These are phyloP conservation scores for Ceratocystis diversiconidia DNA, from an alignment of 2,329 filamentous ascomycete genomes.

Conservation along the genomic window DNA sequence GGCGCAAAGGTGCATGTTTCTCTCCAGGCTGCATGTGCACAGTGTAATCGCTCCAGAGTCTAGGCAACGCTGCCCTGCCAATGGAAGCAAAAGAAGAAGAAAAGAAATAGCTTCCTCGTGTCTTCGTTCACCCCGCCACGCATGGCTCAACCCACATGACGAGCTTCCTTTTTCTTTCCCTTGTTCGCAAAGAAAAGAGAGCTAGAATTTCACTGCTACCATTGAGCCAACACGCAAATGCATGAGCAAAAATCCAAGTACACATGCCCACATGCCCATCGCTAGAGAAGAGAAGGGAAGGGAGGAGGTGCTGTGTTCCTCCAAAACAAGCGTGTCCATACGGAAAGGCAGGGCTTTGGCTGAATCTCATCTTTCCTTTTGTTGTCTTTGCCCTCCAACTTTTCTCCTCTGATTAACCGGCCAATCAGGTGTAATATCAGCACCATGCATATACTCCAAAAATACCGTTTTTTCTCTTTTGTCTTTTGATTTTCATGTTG, in stretches of 20 bases:
- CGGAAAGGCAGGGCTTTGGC: not conserved
- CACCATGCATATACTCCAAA: not conserved
- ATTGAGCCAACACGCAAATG: too few species aligned
- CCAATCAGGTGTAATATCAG: not conserved
- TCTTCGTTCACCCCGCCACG: not conserved
- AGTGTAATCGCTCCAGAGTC: not conserved
- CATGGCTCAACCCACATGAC: not conserved
- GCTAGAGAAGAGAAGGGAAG: too few species aligned
- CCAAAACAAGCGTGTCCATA: too few species aligned
- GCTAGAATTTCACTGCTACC: too few species aligned
- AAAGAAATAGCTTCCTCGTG: too few species aligned
- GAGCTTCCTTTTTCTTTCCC: not conserved
- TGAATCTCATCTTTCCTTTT: not conserved
- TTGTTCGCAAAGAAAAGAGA: too few species aligned
- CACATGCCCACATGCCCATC: too few species aligned
- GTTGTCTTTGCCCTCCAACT: not conserved
- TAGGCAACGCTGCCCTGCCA: too few species aligned
- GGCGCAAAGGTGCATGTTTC: not conserved
- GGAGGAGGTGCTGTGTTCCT: too few species aligned
- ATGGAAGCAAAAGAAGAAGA: too few species aligned
- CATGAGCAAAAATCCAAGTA: too few species aligned
- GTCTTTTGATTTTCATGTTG: not conserved
- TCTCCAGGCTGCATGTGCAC: not conserved
- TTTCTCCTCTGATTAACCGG: not conserved
- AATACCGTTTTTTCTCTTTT: too few species aligned